Evolutionary conservation across 148 eudicot species (phyloP), one percentile per base, ranked within the genome.

Genomic region (Dysphania ambrosioides): DNA sequence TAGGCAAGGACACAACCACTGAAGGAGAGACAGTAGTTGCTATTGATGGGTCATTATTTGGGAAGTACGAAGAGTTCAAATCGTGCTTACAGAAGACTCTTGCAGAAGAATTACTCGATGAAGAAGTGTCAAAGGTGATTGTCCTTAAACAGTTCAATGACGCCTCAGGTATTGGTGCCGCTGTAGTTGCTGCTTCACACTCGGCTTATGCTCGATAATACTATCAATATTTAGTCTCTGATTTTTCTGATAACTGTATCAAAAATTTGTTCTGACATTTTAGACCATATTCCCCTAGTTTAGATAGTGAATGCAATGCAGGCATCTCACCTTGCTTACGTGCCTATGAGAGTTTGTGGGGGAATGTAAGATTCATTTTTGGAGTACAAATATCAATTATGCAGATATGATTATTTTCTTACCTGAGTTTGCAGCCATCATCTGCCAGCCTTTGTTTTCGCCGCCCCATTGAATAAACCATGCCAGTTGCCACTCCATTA

Each of bases 141-240:
- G 75, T 78, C 10, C 81, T 92, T 24, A 80, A 79, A 77, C 96
- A 78, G 47, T 86, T 90, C 44, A 87, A 79, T 30, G 98, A 92
- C 44, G 97, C 96, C 16, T 91, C 98, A 0, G 98, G 97, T 21
- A 84, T 87, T 21, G 98, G 98, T 40, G 96, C 98, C 32, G 90
- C 98, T 44, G 90, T 94, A 49, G 77, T 91, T 23, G 98, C 95
- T 30, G 97, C 98, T 65, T 85, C 97, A 21, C 88, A 88, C 80
- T 91, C 97, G 4, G 57, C 64, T 41, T 83, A 88, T 66, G 78
- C 1, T 81, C 24, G 78, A 82, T 36, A 72, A 32, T 9, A 63
- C 18, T 44, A 2, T 1, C 24, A 18, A 18, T 11, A n/a, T 35
- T 53, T 67, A 0, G 15, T 67, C 6, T 27, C 18, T 27, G 63